Base-by-base conservation (phyloP, 106 monocot species). In the Vanilla planifolia region DNA sequence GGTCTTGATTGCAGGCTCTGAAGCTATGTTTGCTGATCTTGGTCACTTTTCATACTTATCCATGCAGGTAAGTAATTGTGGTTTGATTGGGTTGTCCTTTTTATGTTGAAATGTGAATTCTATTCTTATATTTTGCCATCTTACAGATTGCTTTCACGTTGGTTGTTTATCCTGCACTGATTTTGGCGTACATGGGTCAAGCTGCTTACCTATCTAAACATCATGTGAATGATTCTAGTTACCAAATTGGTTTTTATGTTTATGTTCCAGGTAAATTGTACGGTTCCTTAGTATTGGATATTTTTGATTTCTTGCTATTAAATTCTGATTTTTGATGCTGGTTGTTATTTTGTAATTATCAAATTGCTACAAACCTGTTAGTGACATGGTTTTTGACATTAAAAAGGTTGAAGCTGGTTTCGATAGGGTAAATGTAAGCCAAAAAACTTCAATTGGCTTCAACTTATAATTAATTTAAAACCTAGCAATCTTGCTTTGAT, bases 101-200 rank as follows among this genome's bases (percentile, higher is more conserved):
- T 13, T 0, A 5, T 45, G 1, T 17, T 45, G 45, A 45, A 45
- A 17, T 16, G 14, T 3, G 2, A 45, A 45, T 16, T 45, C 16
- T 17, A 1, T 40, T 40, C 40, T 40, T 40, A 5, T 40, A 15
- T 11, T 52, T 29, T 69, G 0, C 44, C 20, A 45, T 8, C 20
- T n/a, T n/a, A n/a, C n/a, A n/a, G n/a, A n/a, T n/a, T 51, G 84
- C 79, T 51, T 84, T 84, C 64, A 79, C 84, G 39, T 75, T 64
- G 33, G 1, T 79, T 28, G 79, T 84, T 47, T 84, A 84, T 67
- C 84, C 84, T 7, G 79, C 84, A 11, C 64, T 84, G 23, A 72
- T 84, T 72, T 55, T 84, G 67, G 84, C 79, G 3, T 84, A 84
- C 65, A 84, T 84, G 84, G 84, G 84, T 39, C 84, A 84, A 73